Conservation (phyloP, 371 early-diverging fungal genomes). For the Parasitella parasitica region DNA sequence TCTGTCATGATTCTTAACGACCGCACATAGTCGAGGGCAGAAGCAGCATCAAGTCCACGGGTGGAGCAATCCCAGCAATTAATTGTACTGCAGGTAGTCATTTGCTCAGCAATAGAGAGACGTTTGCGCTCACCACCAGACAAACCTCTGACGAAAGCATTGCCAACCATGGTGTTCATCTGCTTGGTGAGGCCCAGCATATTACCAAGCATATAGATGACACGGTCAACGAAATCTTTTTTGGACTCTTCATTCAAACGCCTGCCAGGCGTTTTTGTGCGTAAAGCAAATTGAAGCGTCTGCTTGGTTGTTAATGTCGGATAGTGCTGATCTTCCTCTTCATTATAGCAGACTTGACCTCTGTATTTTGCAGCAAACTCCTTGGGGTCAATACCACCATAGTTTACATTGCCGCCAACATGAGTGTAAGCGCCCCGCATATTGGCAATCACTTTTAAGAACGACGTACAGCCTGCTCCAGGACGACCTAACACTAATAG, state of each 20-base stretch:
- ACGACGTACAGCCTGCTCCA: constrained; percentile 70
- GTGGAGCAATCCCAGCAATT: constrained; percentile 87
- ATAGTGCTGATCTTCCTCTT: constrained; percentile 74
- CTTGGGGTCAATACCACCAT: constrained; percentile 62
- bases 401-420: constrained; percentile 56
- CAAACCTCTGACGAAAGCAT: constrained; percentile 78
- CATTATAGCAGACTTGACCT: constrained; percentile 66
- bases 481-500: constrained; percentile 72
- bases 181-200: constrained; percentile 75
- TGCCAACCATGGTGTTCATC: constrained; percentile 79
- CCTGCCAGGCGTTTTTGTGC: constrained; percentile 63
- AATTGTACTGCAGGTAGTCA: constrained; percentile 71
- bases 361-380: constrained; percentile 55
- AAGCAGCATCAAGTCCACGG: constrained; percentile 88
- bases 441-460: constrained; percentile 67
- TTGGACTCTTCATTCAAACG: constrained; percentile 45
- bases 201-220: constrained; percentile 56
- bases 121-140: constrained; percentile 90
- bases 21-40: constrained; percentile 76
- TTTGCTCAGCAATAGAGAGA: constrained; percentile 82
- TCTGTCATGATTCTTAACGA: constrained; percentile 69
- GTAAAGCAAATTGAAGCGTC: constrained; percentile 65
- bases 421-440: constrained; percentile 57
- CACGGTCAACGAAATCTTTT: constrained; percentile 43
- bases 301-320: constrained; percentile 68